Evolutionary conservation across 495 filamentous ascomycete genomes (phyloP).

Genomic region (Hypoxylon lenormandii): DNA sequence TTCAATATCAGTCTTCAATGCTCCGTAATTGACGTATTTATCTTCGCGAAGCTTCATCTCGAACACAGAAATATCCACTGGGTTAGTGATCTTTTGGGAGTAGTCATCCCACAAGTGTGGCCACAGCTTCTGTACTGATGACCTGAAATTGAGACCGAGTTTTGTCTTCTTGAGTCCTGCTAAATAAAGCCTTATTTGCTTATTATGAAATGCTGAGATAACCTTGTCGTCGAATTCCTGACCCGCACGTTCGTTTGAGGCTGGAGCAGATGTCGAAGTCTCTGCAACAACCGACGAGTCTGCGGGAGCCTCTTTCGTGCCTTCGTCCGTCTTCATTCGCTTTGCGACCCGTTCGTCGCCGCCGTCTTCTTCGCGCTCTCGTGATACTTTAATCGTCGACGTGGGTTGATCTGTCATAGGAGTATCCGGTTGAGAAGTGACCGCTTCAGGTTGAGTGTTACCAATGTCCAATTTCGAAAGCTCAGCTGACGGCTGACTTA

Average conservation of each 20-base stretch:
- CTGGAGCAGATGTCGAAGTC: conserved; percentile 1
- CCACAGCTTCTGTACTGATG: conserved; percentile 73
- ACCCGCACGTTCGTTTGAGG: conserved; percentile 44
- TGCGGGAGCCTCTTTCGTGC: conserved; percentile 29
- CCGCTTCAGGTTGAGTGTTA: conserved; percentile 35
- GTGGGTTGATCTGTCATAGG: conserved; percentile 53
- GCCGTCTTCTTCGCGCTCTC: conserved; percentile 78
- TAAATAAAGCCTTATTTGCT: conserved; percentile 64
- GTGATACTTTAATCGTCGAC: conserved; percentile 66
- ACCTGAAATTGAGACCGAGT: conserved; percentile 75
- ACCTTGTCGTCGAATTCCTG: conserved; percentile 45
- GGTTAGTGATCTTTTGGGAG: conserved; percentile 73
- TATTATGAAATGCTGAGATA: conserved; percentile 62
- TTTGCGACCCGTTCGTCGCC: conserved; percentile 82
- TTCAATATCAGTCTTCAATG: conserved; percentile 76
- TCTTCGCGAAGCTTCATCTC: conserved; percentile 78
- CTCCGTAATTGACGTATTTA: conserved; percentile 74
- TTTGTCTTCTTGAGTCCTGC: conserved; percentile 84
- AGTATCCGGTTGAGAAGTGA: conserved; percentile 48
- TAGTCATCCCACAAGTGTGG: conserved; percentile 72
- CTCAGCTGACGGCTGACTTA: conserved; percentile 35
- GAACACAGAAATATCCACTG: conserved; percentile 85
- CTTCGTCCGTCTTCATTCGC: conserved; percentile 74
- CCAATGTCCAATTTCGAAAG: conserved; percentile 53
- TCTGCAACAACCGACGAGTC: conserved; percentile 50